Base-by-base conservation (phyloP, 176 grass and related monocot genomes). In the Cymbopogon citratus region DNA sequence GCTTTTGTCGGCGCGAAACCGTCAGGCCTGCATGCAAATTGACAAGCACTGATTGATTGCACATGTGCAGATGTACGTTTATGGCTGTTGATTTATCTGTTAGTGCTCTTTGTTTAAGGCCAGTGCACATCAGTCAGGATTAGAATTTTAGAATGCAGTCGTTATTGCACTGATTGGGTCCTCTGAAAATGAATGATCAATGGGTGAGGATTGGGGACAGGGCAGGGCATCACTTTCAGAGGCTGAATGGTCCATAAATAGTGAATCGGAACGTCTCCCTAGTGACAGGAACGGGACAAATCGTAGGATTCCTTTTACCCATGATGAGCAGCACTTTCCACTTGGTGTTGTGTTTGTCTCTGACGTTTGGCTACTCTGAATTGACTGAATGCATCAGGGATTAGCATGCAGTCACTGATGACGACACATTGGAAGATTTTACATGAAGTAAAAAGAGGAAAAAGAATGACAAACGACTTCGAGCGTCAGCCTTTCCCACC, bases 351-450 rank as follows among this genome's bases (percentile, higher is more conserved):
- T 33, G 31, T 3, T 33, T 33, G 43, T 67, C 1, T 57, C 24
- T 54, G 81, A 83, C 81, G 48, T 51, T 51, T 51, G 48, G 48
- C 48, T 51, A 51, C 48, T 51, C 48, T 51, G 48, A 51, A 49
- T 49, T 49, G 46, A 18, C 46, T 49, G 46, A 49, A 3, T 15
- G 35, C 38, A 39, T 35, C 15, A 45, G 8, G 2, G 48, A 35
- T 45, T 21, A 69, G 33, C n/a, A 45, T 74, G n/a, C 28, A 12
- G 63, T 77, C 73, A 84, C 18, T 48, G 71, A 21, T 77, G 46
- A 77, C 38, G 24, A 45, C 40, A n/a, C 44, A 66, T 9, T n/a
- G n/a, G n/a, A n/a, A n/a, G n/a, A n/a, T n/a, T n/a, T n/a, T n/a
- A n/a, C n/a, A 36, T 33, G 31, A 25, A 12, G 15, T 43, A 5